phyloP scores from a whole-genome alignment of 306 rosid genomes.

The Ochetophila trinervis region DNA sequence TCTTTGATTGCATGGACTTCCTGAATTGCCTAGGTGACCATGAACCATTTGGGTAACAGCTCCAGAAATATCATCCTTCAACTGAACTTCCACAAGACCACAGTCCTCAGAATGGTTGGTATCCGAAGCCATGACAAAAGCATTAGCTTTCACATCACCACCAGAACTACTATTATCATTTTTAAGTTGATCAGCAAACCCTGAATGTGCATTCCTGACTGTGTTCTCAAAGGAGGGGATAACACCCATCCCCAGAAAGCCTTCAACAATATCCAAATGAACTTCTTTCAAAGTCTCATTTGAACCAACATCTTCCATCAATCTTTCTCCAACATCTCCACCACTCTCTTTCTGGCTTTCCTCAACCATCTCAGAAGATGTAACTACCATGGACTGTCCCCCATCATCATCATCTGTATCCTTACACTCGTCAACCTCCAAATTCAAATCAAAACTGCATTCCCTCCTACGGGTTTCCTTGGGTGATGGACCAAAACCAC shows the following conservation, averaged over 20 bases:
- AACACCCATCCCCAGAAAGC: slow-evolving; percentile 18
- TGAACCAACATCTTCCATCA: slow-evolving; percentile 27
- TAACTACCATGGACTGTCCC: slow-evolving; percentile 28
- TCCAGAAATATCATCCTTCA: slow-evolving; percentile 47
- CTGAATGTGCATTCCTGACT: slow-evolving; percentile 22
- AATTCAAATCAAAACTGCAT: slow-evolving; percentile 74
- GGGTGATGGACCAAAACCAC: slow-evolving; percentile 22
- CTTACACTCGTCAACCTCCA: slow-evolving; percentile 64
- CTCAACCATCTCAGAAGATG: slow-evolving; percentile 27
- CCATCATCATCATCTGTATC: slow-evolving; percentile 37
- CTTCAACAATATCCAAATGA: slow-evolving; percentile 30
- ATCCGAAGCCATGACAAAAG: slow-evolving; percentile 29
- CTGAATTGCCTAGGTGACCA: slow-evolving; percentile 42
- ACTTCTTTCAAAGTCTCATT: slow-evolving; percentile 31
- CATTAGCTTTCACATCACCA: slow-evolving; percentile 33
- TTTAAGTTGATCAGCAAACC: slow-evolving; percentile 31
- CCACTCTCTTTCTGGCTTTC: slow-evolving; percentile 24
- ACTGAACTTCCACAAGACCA: slow-evolving; percentile 33
- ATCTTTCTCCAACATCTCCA: slow-evolving; percentile 24
- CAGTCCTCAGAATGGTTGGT: slow-evolving; percentile 28
- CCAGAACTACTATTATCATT: slow-evolving; percentile 29
- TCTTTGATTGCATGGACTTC: slow-evolving; percentile 41
- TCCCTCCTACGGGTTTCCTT: slow-evolving; percentile 41
- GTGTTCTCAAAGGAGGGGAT: slow-evolving; percentile 15
- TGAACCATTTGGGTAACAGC: slow-evolving; percentile 33